These are phyloP conservation scores for Artemisia annua DNA, from an alignment of 129 eudicot genomes.

Conservation along the genomic window DNA sequence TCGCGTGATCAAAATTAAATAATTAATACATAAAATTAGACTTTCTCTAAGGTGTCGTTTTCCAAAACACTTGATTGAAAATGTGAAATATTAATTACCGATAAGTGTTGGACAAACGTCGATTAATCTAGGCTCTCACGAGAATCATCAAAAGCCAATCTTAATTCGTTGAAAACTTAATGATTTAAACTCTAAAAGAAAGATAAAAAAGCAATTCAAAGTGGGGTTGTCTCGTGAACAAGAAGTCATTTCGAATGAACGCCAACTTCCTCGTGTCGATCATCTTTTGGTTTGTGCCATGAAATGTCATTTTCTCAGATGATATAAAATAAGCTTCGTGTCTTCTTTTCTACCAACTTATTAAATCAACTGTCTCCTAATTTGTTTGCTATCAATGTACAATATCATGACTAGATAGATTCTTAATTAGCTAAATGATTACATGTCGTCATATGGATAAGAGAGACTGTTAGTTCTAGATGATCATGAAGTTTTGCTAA, in stretches of 20 bases:
- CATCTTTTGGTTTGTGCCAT: slow-evolving; percentile 34
- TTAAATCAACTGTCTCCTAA: not conserved
- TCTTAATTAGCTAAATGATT: not conserved
- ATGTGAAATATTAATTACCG: too few species aligned
- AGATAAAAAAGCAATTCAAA: slow-evolving; percentile 14
- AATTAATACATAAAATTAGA: too few species aligned
- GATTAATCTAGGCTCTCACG: not conserved
- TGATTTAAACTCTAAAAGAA: slow-evolving; percentile 18
- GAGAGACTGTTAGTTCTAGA: not conserved
- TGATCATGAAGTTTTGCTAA: not conserved
- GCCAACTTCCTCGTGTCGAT: slow-evolving; percentile 38
- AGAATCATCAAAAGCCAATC: not conserved
- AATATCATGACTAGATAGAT: too few species aligned
- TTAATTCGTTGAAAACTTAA: not conserved
- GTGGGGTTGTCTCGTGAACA: slow-evolving; percentile 36
- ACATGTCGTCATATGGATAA: not conserved
- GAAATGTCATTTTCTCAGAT: slow-evolving; percentile 29
- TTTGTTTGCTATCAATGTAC: too few species aligned
- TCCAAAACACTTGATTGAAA: too few species aligned
- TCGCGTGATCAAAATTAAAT: too few species aligned
- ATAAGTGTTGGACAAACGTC: too few species aligned
- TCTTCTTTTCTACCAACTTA: not conserved
- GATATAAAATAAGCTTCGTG: not conserved
- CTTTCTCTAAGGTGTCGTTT: too few species aligned
- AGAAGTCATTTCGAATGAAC: slow-evolving; percentile 31